Base-by-base conservation (phyloP, 495 filamentous ascomycete species). In the Chaetomium tenue region DNA sequence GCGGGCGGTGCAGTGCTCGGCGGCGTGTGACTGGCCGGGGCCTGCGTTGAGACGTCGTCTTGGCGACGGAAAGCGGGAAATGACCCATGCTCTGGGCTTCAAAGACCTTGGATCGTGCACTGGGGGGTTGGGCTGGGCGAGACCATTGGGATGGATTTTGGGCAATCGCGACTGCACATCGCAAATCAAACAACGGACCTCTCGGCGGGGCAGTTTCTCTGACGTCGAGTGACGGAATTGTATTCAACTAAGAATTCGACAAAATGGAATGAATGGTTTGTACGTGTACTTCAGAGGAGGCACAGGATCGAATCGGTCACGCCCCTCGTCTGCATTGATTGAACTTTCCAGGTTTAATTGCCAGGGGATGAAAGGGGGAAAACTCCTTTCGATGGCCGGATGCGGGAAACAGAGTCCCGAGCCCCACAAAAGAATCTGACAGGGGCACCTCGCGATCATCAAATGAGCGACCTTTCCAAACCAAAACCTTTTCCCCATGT, bases 1-100 rank as follows among this genome's bases (percentile, higher is more conserved):
- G 20, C 22, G 58, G 68, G 66, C 68, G 56, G 66, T 70, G 66
- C 68, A 70, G 22, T 18, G 16, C 33, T 63, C 20, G 62, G 51
- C 37, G 39, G 15, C 15, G 53, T 50, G 20, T 55, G 65, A 65
- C 47, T 63, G 65, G 46, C 60, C 28, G 40, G 12, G 3, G n/a
- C 5, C 33, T 37, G 42, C 25, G 16, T 48, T 37, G 53, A 47
- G 58, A 54, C 30, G 58, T 30, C 58, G 46, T 54, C 56, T 70
- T 66, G 64, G 68, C 68, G 48, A 9, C 56, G 25, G n/a, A 48
- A 54, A 18, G 20, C 33, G 53, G 51, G 5, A 57, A 39, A n/a
- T n/a, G 30, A 51, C 46, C 61, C 52, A 26, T 63, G 61, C 18
- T 22, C 18, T 22, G 33, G 15, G n/a, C n/a, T 52, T 37, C 33